These are phyloP conservation scores for Sporothrix euskadiensis DNA, from an alignment of 2,329 filamentous ascomycete genomes.

Conservation along the genomic window DNA sequence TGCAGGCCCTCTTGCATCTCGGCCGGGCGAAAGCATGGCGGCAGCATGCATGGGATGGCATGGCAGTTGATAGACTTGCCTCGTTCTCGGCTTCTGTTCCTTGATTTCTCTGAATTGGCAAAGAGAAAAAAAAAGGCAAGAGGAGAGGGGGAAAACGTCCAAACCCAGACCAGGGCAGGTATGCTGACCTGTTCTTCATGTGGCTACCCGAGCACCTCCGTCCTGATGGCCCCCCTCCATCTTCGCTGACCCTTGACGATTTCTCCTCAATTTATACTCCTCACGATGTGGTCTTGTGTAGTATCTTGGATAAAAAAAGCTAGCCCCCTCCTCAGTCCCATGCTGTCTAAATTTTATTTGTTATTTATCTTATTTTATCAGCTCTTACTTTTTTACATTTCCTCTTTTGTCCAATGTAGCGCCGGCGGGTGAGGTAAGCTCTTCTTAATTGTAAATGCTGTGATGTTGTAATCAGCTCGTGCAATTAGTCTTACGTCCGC, in stretches of 20 bases:
- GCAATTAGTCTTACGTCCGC: neutral
- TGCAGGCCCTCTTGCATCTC: neutral
- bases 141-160: neutral
- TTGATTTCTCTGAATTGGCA: neutral
- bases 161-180: neutral
- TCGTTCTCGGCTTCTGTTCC: neutral
- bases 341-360: neutral
- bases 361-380: neutral
- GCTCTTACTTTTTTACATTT: neutral
- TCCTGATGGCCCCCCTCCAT: neutral
- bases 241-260: neutral
- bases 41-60: neutral
- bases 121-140: neutral
- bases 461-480: too few relatives aligned
- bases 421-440: neutral
- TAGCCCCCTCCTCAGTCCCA: neutral
- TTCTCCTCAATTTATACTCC: neutral
- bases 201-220: slow-evolving; percentile 20
- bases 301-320: neutral
- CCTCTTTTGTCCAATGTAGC: neutral
- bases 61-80: neutral
- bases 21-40: neutral
- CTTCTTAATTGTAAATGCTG: neutral
- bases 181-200: slow-evolving; percentile 25
- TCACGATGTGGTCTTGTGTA: neutral